Evolutionary conservation across 352 stramenopile genomes (phyloP).

Genomic region (Globisporangium emineosum): DNA sequence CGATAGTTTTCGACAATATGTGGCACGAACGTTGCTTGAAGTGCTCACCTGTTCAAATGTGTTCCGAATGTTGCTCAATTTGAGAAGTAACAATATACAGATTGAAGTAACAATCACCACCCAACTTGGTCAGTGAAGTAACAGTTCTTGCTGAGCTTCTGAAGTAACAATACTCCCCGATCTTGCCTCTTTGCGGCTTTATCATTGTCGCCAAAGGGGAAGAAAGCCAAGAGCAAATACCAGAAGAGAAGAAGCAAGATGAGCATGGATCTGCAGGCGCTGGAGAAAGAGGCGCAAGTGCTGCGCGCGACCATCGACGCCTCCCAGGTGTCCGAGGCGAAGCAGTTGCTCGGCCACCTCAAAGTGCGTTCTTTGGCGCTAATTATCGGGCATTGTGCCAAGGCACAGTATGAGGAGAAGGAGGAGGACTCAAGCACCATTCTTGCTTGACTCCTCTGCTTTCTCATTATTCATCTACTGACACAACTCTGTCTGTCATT

Average conservation of each 20-base stretch:
- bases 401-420: no score
- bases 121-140: no score
- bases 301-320: slow-evolving; percentile 57
- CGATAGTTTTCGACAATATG: neutral
- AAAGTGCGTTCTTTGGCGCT: slow-evolving; percentile 36
- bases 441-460: no score
- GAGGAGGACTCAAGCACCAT: no score
- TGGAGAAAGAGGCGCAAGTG: slow-evolving; percentile 63
- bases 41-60: neutral
- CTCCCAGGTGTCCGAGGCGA: slow-evolving; percentile 43
- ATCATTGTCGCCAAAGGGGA: neutral
- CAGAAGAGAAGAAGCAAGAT: slow-evolving; percentile 10
- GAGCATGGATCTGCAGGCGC: slow-evolving; percentile 37
- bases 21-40: neutral
- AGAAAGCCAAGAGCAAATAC: slow-evolving; percentile 4
- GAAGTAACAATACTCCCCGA: neutral
- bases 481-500: neutral
- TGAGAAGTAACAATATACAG: no score
- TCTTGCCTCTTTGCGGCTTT: slow-evolving; percentile 4
- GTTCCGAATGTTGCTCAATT: neutral
- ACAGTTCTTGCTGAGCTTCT: neutral
- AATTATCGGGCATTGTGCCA: no score
- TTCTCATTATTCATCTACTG: no score
- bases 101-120: no score
- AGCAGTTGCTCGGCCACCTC: slow-evolving; percentile 46